Evolutionary conservation across 345 rosid species (phyloP), one percentile per base, ranked within the genome.

Genomic region (Sonneratia alba): DNA sequence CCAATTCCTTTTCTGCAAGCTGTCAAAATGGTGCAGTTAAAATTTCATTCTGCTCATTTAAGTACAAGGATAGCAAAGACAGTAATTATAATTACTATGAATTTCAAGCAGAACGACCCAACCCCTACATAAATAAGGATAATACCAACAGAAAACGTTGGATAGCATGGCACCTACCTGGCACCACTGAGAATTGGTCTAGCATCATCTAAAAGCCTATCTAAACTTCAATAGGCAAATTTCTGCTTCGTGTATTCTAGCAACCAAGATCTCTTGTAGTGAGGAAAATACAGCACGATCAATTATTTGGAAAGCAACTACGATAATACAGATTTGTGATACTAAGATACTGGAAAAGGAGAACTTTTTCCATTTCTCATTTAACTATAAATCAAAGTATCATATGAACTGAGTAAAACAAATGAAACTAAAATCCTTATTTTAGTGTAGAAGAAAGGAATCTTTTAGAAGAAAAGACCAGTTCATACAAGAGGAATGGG

Each of bases 1-100:
- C 83, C 69, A 85, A 57, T 72, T 85, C 79, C 70, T 82, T 83
- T 77, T 84, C 88, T 67, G 90, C 93, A 83, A 87, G 87, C 89
- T 87, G 82, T 76, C 63, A 67, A 48, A 77, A 71, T 32, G 56
- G 75, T 77, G 66, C 18, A 59, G 65, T 37, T 43, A 73, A 27
- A 12, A 70, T 5, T 34, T 67, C 27, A 67, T 53, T 55, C 72
- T 53, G 27, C 62, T 70, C 15, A 22, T 37, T 34, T 2, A 32
- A 56, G 62, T 56, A 56, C 6, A n/a, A 22, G 27, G 22, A 48
- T 48, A 48, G 32, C 1, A 51, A 4, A 51, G 57, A 16, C 57
- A 51, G 18, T 53, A 10, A 57, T 57, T 11, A 22, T 0, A 57
- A 8, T 11, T 57, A 57, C 38, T 4, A 12, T 34, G 27, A 62